Percentiles rank a stretch among this genome's conserved stretches.
Evolutionary conservation across 2,329 filamentous ascomycete genomes (phyloP).

Genomic region (Trichoderma semiorbis): DNA sequence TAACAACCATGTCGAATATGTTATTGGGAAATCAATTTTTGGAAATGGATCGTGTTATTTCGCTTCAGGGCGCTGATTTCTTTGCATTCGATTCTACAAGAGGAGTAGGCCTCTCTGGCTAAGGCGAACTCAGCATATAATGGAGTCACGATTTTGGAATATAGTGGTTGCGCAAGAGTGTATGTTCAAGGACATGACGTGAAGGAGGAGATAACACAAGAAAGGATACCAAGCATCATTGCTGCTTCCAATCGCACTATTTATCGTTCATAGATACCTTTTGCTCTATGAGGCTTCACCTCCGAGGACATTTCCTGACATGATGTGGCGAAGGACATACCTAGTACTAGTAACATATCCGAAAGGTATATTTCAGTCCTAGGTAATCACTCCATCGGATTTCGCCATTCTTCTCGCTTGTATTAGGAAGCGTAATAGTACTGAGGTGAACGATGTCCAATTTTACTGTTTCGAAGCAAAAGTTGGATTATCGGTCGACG

Average conservation of each 20-base stretch:
- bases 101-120: background rate
- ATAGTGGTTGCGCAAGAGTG: background rate
- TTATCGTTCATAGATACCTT: background rate
- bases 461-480: background rate
- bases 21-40: background rate
- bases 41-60: background rate
- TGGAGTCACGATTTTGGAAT: background rate
- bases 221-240: rapidly evolving
- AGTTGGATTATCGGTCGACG: background rate
- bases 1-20: background rate
- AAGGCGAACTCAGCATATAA: background rate
- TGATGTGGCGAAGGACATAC: background rate
- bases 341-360: background rate
- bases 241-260: background rate
- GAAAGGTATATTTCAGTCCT: background rate
- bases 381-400: background rate
- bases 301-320: background rate
- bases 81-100: background rate
- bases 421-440: background rate
- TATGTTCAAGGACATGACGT: background rate
- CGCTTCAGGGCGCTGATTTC: background rate
- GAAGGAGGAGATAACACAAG: background rate
- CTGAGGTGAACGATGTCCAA: background rate
- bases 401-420: background rate
- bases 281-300: background rate